phyloP scores from a whole-genome alignment of 352 stramenopile species.

The Globisporangium canariense region DNA sequence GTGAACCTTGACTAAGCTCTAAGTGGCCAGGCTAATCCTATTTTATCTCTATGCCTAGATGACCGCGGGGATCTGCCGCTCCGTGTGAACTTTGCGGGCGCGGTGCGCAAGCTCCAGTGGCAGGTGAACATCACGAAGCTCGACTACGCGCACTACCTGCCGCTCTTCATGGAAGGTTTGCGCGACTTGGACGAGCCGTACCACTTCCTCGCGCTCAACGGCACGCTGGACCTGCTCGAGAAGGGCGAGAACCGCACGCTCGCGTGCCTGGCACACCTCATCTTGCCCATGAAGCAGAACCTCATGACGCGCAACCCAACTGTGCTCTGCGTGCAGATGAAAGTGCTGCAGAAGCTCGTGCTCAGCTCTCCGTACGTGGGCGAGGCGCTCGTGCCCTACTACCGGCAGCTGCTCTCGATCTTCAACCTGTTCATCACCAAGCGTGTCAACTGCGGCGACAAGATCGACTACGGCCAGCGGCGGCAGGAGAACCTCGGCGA shows the following conservation, averaged over 20 bases:
- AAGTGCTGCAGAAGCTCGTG: slow-evolving; percentile 74
- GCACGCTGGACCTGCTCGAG: slow-evolving; percentile 80
- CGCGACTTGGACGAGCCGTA: slow-evolving; percentile 85
- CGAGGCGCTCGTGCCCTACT: slow-evolving; percentile 90
- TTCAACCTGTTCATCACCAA: slow-evolving; percentile 92
- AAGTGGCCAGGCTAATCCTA: background rate
- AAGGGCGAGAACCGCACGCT: slow-evolving; percentile 61
- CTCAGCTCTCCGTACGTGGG: slow-evolving; percentile 71
- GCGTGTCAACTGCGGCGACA: slow-evolving; percentile 90
- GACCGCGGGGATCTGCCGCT: slow-evolving; percentile 69
- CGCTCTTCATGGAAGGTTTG: slow-evolving; percentile 91
- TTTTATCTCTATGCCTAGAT: slow-evolving; percentile 27
- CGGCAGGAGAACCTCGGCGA: slow-evolving; percentile 88
- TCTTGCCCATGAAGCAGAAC: slow-evolving; percentile 83
- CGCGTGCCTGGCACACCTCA: slow-evolving; percentile 45
- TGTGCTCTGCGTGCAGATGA: slow-evolving; percentile 76
- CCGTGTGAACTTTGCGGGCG: slow-evolving; percentile 70
- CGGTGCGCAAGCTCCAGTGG: slow-evolving; percentile 74
- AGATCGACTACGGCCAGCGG: slow-evolving; percentile 91
- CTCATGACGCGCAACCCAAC: slow-evolving; percentile 76
- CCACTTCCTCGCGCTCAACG: slow-evolving; percentile 78
- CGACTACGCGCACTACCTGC: slow-evolving; percentile 87
- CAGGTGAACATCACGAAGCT: slow-evolving; percentile 61
- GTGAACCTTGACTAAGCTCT: background rate
- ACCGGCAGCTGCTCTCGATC: slow-evolving; percentile 88